Evolutionary conservation across 2,329 filamentous ascomycete genomes (phyloP), one percentile per base, ranked within the genome.

Genomic region (Neopestalotiopsis sp.): DNA sequence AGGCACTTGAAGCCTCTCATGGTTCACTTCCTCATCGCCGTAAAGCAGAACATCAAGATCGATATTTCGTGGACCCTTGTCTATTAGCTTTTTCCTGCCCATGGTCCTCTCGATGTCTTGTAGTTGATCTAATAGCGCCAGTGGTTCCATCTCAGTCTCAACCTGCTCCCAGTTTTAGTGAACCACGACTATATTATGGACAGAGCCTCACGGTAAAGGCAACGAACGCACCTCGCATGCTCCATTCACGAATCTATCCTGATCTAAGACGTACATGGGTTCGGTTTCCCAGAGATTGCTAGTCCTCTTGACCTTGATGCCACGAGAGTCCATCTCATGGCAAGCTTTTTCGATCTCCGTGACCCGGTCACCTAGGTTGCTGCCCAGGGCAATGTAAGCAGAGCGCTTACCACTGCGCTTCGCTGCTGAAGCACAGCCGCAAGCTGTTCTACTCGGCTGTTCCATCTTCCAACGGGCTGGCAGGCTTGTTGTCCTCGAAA

Each of bases 261-360:
- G 96, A 71, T 98, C 92, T 71, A 92, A 84, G 72, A 98, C 92
- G 80, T 99, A 99, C 96, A 99, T 99, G 28, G 96, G 94, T 74
- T 94, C 90, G 3, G 95, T 99, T 83, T 98, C 94, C 88, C 96
- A 99, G 3, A 99, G 85, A 70, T 90, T 92, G 79, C 95, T 98
- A 0, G 95, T 97, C 74, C 91, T 87, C 75, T 89, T 87, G 53
- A 99, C 88, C 66, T 82, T 88, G 77, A 98, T 94, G 42, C 90
- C 90, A 28, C 89, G 85, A 59, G 85, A 83, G 71, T 93, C 89
- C 89, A 99, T 94, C 77, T 92, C 88, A 59, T 85, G 85, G 78
- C 94, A 95, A 0, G 96, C 95, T 75, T 87, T 86, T 79, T 98
- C 94, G 72, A 99, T 97, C 88, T 92, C 92, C 57, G 86, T 88